Evolutionary conservation across 768 basidiomycete species (phyloP).

Genomic region (Zangia roseola): DNA sequence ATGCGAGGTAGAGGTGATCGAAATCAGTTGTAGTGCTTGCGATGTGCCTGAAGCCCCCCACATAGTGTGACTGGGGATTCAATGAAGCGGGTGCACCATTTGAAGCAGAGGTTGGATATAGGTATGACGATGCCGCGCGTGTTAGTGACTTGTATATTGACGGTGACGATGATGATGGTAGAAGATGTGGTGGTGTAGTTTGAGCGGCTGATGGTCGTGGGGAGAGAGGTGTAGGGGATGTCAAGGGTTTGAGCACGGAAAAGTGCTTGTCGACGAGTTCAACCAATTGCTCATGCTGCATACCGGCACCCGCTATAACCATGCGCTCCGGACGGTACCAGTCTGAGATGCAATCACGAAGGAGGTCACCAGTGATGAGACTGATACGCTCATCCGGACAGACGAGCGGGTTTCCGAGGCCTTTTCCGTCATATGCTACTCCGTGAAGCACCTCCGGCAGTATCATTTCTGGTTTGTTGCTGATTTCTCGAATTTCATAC

Average conservation of each 20-base stretch:
- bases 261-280: constrained; percentile 85
- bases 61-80: constrained; percentile 58
- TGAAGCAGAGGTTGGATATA: constrained; percentile 42
- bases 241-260: constrained; percentile 54
- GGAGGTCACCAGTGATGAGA: constrained; percentile 55
- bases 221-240: constrained; percentile 22
- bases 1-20: constrained; percentile 90
- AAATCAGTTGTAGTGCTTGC: constrained; percentile 65
- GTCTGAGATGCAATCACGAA: constrained; percentile 63
- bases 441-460: constrained; percentile 87
- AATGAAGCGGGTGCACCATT: constrained; percentile 7
- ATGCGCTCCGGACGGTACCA: constrained; percentile 96
- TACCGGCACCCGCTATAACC: constrained; percentile 92
- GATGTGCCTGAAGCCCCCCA: constrained; percentile 79
- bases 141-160: constrained; percentile 66
- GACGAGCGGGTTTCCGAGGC: constrained; percentile 86
- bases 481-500: constrained; percentile 89
- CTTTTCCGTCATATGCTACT: constrained; percentile 75
- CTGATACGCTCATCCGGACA: constrained; percentile 85
- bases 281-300: constrained; percentile 87
- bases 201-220: constrained; percentile 32
- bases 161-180: constrained; percentile 51
- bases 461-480: constrained; percentile 87
- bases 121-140: constrained; percentile 73
- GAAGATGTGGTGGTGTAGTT: constrained; percentile 53